These are phyloP conservation scores for Grosmannia clavigera DNA, from an alignment of 2,329 filamentous ascomycete species.

Conservation along the genomic window DNA sequence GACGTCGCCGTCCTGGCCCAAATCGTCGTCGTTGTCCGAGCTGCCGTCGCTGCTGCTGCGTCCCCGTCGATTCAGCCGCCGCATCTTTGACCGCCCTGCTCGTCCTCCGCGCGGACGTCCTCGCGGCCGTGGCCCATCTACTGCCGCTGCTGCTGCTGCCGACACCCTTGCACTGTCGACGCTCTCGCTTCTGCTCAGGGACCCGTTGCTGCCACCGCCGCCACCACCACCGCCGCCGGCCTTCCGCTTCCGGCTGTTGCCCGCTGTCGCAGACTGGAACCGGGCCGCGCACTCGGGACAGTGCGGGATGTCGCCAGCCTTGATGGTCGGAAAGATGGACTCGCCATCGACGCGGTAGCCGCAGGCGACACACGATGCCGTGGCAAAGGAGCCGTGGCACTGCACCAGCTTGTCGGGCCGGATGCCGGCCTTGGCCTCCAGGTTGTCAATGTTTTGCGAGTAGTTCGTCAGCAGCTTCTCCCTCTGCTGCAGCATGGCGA, in stretches of 20 bases:
- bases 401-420: slow-evolving; percentile 73
- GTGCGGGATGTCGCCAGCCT: slow-evolving; percentile 59
- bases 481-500: slow-evolving; percentile 75
- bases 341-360: slow-evolving; percentile 61
- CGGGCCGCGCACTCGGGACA: slow-evolving; percentile 58
- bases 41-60: slow-evolving; percentile 27
- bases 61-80: slow-evolving; percentile 27
- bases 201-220: slow-evolving; percentile 6
- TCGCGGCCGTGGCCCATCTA: background rate
- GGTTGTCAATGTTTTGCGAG: slow-evolving; percentile 97
- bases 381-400: slow-evolving; percentile 93
- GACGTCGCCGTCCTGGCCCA: slow-evolving; percentile 43
- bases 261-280: background rate
- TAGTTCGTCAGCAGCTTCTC: slow-evolving; percentile 91
- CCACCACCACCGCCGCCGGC: background rate
- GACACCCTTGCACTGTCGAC: background rate
- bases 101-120: background rate
- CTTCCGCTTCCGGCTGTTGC: slow-evolving; percentile 13
- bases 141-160: background rate
- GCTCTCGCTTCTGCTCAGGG: background rate
- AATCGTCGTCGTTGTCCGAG: slow-evolving; percentile 37
- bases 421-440: slow-evolving; percentile 80
- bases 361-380: slow-evolving; percentile 79
- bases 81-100: slow-evolving; percentile 18
- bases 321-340: slow-evolving; percentile 67